These are phyloP conservation scores for Populus ilicifolia DNA, from an alignment of 345 rosid species.

Conservation along the genomic window DNA sequence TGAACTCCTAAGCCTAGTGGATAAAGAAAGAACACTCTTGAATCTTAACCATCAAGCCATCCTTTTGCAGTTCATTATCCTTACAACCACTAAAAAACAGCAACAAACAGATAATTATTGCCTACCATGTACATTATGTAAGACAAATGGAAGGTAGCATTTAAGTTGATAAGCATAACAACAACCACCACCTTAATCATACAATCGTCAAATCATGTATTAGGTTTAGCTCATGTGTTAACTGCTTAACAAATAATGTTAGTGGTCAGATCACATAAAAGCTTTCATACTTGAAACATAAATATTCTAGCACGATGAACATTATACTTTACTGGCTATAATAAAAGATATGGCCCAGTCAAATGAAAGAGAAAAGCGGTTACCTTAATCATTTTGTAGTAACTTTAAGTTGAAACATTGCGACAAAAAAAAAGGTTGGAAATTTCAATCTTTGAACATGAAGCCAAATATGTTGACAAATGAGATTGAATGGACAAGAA, in stretches of 20 bases:
- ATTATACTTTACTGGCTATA: neutral
- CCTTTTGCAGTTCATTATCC: too few relatives aligned
- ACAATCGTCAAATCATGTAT: neutral
- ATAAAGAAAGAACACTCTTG: too few relatives aligned
- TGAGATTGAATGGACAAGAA: constrained; percentile 20
- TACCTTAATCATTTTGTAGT: constrained; percentile 16
- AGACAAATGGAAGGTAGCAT: neutral
- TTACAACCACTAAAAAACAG: too few relatives aligned
- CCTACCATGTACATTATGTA: neutral
- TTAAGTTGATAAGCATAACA: neutral
- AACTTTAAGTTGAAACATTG: constrained; percentile 43
- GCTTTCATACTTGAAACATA: neutral
- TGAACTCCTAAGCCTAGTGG: too few relatives aligned
- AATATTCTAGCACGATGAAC: neutral
- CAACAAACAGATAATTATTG: neutral
- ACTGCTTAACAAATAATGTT: neutral
- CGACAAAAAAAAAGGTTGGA: constrained; percentile 12
- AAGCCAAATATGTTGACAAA: constrained; percentile 28
- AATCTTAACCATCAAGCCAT: too few relatives aligned
- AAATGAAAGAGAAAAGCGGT: constrained; percentile 16
- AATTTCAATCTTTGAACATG: constrained; percentile 30
- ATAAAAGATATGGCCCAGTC: constrained; percentile 2
- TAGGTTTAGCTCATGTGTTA: neutral
- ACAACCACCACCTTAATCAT: neutral
- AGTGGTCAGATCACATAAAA: neutral